phyloP scores from a whole-genome alignment of 768 basidiomycete genomes.

The Holtermanniella nyarrowii region DNA sequence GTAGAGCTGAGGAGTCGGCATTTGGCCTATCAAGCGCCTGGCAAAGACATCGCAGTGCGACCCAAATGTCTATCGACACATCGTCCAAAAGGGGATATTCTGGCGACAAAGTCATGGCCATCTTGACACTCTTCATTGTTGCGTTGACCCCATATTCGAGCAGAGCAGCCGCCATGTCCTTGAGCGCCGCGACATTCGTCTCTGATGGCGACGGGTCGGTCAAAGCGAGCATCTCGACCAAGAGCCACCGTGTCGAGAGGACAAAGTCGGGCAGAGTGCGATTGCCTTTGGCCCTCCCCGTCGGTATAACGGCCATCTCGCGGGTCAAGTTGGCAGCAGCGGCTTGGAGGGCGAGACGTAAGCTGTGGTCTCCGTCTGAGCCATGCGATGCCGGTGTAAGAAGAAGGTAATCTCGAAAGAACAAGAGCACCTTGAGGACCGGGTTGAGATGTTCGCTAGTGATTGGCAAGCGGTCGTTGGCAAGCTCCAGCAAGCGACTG shows the following conservation, averaged over 20 bases:
- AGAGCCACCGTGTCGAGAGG: background rate
- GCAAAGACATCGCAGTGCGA: constrained; percentile 44
- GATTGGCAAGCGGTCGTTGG: background rate
- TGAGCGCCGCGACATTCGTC: constrained; percentile 1
- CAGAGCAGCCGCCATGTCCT: constrained; percentile 35
- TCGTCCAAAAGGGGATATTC: constrained; percentile 41
- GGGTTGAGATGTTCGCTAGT: background rate
- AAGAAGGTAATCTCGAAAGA: background rate
- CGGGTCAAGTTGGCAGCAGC: too few relatives aligned
- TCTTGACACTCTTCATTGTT: constrained; percentile 44
- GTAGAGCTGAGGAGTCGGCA: too few relatives aligned
- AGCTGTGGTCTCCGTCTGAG: background rate
- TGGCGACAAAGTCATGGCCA: constrained; percentile 40
- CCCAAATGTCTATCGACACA: constrained; percentile 59
- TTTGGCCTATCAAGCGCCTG: background rate
- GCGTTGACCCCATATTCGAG: constrained; percentile 49
- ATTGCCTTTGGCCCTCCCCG: background rate
- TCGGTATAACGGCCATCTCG: too few relatives aligned
- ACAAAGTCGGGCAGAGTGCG: background rate
- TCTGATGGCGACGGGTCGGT: constrained; percentile 28
- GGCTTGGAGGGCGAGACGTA: too few relatives aligned
- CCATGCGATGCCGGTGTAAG: background rate
- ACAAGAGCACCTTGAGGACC: background rate
- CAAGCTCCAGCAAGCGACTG: background rate
- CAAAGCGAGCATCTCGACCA: constrained; percentile 8